phyloP scores from a whole-genome alignment of 176 grass and related monocot genomes.

The Tillandsia fasciculata region DNA sequence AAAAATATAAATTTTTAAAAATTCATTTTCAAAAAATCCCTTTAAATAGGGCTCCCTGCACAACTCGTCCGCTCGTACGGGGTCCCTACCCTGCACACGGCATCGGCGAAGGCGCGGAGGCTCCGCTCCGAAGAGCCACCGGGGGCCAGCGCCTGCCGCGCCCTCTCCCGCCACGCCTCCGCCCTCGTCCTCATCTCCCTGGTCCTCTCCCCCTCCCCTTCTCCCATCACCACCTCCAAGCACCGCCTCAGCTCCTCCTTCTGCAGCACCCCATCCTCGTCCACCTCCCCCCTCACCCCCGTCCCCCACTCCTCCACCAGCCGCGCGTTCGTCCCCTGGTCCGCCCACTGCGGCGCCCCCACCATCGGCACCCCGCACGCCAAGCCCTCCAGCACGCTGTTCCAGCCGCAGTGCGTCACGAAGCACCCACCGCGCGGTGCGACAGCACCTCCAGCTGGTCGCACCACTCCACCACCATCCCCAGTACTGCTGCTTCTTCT shows the following conservation, averaged over 20 bases:
- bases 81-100: constrained; percentile 17
- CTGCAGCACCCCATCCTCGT: constrained; percentile 13
- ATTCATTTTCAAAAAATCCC: too few species aligned
- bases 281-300: constrained; percentile 16
- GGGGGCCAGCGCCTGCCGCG: constrained; percentile 1
- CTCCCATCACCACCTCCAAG: constrained; percentile 20
- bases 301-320: constrained; percentile 10
- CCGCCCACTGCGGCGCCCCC: constrained; percentile 21
- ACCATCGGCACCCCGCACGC: constrained; percentile 30
- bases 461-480: constrained; percentile 72
- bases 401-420: constrained; percentile 46
- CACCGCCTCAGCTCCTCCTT: constrained; percentile 19
- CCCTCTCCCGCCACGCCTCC: constrained; percentile 19
- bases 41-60: too few species aligned
- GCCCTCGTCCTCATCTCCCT: constrained; percentile 12
- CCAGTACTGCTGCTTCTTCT: constrained; percentile 5
- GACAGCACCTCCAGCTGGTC: constrained; percentile 49
- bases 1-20: too few species aligned
- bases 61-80: constrained; percentile 19
- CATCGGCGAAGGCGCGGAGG: constrained; percentile 23
- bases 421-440: constrained; percentile 22
- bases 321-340: constrained; percentile 24
- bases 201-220: constrained; percentile 15
- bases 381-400: constrained; percentile 27
- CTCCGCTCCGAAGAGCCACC: constrained; percentile 20